These are phyloP conservation scores for Abelmoschus esculentus DNA, from an alignment of 345 rosid species.

Conservation along the genomic window DNA sequence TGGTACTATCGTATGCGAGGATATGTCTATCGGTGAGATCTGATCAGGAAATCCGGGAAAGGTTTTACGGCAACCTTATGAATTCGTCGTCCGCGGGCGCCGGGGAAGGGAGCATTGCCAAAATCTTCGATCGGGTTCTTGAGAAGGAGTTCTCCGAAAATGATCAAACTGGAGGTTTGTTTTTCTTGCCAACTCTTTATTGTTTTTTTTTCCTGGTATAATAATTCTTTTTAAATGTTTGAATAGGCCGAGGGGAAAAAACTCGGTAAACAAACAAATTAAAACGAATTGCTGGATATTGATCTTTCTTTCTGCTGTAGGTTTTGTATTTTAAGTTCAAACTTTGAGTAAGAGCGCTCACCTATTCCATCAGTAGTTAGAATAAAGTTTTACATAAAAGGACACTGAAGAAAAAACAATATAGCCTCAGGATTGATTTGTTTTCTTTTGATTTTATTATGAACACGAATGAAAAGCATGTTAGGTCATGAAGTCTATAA, in stretches of 20 bases:
- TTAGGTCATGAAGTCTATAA: too few species aligned
- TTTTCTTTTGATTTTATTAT: background rate
- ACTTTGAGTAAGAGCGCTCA: background rate
- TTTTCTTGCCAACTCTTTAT: background rate
- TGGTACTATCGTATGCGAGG: conserved; percentile 26
- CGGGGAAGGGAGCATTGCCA: conserved; percentile 73
- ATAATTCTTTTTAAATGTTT: background rate
- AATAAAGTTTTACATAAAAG: background rate
- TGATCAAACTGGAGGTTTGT: conserved; percentile 81
- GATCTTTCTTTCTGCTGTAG: background rate
- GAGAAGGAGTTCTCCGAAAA: conserved; percentile 91
- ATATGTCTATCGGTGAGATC: conserved; percentile 49
- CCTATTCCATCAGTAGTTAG: background rate
- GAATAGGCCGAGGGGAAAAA: background rate
- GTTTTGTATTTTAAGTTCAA: background rate
- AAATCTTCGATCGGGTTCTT: conserved; percentile 90
- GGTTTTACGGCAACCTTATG: conserved; percentile 80
- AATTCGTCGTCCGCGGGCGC: conserved; percentile 60
- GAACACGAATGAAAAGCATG: background rate
- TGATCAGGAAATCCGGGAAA: conserved; percentile 71
- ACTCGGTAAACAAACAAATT: too few species aligned
- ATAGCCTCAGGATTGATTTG: background rate
- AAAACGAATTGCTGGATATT: background rate
- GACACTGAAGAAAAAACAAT: background rate
- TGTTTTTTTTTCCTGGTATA: background rate